Conservation (phyloP, 306 rosid genomes). For the Ormosia semicastrata region DNA sequence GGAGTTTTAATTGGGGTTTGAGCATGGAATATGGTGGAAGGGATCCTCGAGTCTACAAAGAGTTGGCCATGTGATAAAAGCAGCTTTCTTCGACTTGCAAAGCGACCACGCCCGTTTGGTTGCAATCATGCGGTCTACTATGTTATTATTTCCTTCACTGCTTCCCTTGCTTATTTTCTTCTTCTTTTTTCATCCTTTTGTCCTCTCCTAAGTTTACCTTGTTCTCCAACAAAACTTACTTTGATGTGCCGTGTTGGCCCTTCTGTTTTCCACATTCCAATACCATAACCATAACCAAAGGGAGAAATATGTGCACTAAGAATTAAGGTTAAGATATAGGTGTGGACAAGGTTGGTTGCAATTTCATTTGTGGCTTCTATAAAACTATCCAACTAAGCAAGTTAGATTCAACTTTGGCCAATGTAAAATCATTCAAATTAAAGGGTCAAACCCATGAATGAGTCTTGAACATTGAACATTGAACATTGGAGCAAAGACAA, state of each 20-base stretch:
- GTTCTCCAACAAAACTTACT: conserved; percentile 11
- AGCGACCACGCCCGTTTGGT: conserved; percentile 94
- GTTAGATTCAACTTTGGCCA: conserved; percentile 37
- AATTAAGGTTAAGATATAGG: not conserved
- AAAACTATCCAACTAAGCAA: conserved; percentile 8
- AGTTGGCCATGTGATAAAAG: conserved; percentile 94
- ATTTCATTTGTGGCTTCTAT: not conserved
- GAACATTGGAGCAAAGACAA: conserved; percentile 6
- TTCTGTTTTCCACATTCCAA: conserved; percentile 32
- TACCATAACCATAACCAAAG: not conserved
- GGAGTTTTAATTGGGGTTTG: conserved; percentile 38
- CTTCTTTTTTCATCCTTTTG: conserved; percentile 13
- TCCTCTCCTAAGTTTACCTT: conserved; percentile 39
- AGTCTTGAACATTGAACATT: not conserved
- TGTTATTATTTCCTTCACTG: conserved; percentile 56
- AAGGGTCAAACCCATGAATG: conserved; percentile 4
- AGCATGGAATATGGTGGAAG: conserved; percentile 39
- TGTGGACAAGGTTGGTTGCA: not conserved
- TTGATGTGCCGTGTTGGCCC: conserved; percentile 32
- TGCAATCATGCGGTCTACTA: conserved; percentile 92
- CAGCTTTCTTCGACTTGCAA: conserved; percentile 64
- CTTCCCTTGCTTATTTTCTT: conserved; percentile 22
- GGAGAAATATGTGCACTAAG: not conserved
- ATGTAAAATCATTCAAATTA: not conserved
- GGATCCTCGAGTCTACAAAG: conserved; percentile 48